Evolutionary conservation across 192 early-diverging fungal genomes (phyloP).

Genomic region (Dispira simplex): DNA sequence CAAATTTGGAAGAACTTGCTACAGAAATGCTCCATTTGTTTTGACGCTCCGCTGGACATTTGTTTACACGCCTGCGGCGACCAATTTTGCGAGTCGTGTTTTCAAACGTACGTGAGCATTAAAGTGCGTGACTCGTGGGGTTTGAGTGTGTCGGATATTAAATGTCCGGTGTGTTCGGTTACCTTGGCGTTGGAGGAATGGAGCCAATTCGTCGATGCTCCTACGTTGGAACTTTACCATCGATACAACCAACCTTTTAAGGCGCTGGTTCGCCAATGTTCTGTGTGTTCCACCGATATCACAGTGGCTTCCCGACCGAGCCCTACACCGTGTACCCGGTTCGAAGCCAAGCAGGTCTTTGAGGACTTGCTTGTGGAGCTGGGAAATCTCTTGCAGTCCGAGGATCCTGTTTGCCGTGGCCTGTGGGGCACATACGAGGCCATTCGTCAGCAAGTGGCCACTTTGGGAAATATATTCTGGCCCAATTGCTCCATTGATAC

Average conservation of each 20-base stretch:
- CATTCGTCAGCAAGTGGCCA: too few species aligned
- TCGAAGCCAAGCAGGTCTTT: too few species aligned
- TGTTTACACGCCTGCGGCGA: neutral
- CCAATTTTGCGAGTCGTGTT: neutral
- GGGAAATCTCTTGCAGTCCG: too few species aligned
- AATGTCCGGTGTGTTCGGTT: neutral
- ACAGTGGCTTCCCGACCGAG: too few species aligned
- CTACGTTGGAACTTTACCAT: neutral
- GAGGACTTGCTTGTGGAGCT: too few species aligned
- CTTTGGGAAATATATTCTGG: too few species aligned
- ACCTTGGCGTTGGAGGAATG: neutral
- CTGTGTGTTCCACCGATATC: neutral
- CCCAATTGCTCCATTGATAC: too few species aligned
- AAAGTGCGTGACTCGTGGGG: neutral
- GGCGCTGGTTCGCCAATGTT: neutral
- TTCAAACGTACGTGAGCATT: neutral
- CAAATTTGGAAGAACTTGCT: neutral
- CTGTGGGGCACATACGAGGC: too few species aligned
- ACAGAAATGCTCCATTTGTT: neutral
- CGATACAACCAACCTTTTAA: neutral
- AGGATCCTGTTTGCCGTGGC: too few species aligned
- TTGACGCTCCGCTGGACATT: conserved; percentile 1
- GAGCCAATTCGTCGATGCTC: neutral
- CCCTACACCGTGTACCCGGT: too few species aligned
- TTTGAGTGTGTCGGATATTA: neutral